phyloP scores from a whole-genome alignment of 441 rosid genomes.

The Croton laevigatus region DNA sequence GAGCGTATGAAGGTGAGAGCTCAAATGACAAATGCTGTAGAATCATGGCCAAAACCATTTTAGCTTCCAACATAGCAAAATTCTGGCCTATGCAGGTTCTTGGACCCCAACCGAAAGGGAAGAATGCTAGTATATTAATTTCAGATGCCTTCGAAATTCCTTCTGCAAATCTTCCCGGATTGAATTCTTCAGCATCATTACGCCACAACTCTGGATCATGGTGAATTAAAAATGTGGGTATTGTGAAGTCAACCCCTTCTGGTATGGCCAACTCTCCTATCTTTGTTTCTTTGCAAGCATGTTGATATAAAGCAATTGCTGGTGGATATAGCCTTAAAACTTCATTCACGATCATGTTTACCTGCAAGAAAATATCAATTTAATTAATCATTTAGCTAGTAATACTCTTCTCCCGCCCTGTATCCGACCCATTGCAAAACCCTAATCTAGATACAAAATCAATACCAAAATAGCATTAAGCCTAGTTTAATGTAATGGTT shows the following conservation, averaged over 20 bases:
- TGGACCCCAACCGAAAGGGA: conserved; percentile 51
- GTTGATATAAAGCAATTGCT: conserved; percentile 30
- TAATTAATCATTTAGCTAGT: too few relatives aligned
- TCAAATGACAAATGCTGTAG: conserved; percentile 42
- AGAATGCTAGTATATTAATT: conserved; percentile 32
- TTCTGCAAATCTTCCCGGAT: conserved; percentile 46
- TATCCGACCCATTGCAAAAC: too few relatives aligned
- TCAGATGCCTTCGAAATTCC: conserved; percentile 43
- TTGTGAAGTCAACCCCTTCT: conserved; percentile 36
- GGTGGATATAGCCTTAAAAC: conserved; percentile 53
- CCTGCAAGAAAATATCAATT: conserved; percentile 29
- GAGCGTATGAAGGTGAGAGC: conserved; percentile 51
- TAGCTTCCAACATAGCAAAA: conserved; percentile 49
- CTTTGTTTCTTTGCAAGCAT: conserved; percentile 30
- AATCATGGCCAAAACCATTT: conserved; percentile 43
- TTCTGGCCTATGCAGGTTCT: conserved; percentile 49
- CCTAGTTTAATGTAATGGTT: too few relatives aligned
- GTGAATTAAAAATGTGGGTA: conserved; percentile 45
- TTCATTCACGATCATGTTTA: conserved; percentile 43
- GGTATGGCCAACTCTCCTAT: conserved; percentile 38
- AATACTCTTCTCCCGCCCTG: too few relatives aligned
- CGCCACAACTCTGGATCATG: conserved; percentile 50
- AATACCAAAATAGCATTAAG: too few relatives aligned
- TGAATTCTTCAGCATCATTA: conserved; percentile 42
- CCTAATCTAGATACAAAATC: too few relatives aligned